phyloP scores from a whole-genome alignment of 352 stramenopile genomes.

The Phytophthora lateralis region DNA sequence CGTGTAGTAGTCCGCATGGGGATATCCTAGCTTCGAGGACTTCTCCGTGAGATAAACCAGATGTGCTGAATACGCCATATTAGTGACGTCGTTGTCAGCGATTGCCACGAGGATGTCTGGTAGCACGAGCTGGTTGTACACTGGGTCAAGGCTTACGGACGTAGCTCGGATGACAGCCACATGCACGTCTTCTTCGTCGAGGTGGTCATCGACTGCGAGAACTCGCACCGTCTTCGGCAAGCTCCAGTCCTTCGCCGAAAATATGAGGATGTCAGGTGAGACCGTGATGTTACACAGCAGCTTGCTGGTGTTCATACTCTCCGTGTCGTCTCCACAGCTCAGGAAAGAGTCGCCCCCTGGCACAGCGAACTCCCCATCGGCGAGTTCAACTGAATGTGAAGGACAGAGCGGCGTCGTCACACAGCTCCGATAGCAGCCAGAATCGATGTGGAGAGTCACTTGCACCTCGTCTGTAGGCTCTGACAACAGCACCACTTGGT shows the following conservation, averaged over 20 bases:
- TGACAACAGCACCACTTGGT: constrained; percentile 70
- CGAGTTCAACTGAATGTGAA: constrained; percentile 30
- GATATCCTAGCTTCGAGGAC: constrained; percentile 22
- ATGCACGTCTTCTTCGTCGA: constrained; percentile 75
- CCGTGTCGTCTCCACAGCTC: constrained; percentile 28
- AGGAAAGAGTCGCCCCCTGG: constrained; percentile 15
- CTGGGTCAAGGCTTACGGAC: constrained; percentile 47
- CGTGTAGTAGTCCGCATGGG: constrained; percentile 43
- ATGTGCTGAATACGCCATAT: constrained; percentile 56
- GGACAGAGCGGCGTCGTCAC: constrained; percentile 35
- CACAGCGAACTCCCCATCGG: constrained; percentile 11
- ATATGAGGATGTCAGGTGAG: constrained; percentile 49
- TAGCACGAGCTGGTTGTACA: constrained; percentile 66
- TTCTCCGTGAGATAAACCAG: constrained; percentile 51
- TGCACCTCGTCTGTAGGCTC: constrained; percentile 59
- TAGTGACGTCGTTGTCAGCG: constrained; percentile 66
- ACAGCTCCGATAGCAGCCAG: constrained; percentile 66
- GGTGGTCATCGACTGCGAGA: constrained; percentile 66
- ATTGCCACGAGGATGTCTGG: constrained; percentile 70
- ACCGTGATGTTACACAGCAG: constrained; percentile 77
- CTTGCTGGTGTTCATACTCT: constrained; percentile 17
- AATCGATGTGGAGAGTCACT: constrained; percentile 51
- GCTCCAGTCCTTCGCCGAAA: constrained; percentile 60
- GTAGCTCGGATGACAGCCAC: constrained; percentile 56
- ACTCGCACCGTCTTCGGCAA: constrained; percentile 70